Evolutionary conservation across 2,329 filamentous ascomycete genomes (phyloP).

Genomic region (Ascomycota sp.): DNA sequence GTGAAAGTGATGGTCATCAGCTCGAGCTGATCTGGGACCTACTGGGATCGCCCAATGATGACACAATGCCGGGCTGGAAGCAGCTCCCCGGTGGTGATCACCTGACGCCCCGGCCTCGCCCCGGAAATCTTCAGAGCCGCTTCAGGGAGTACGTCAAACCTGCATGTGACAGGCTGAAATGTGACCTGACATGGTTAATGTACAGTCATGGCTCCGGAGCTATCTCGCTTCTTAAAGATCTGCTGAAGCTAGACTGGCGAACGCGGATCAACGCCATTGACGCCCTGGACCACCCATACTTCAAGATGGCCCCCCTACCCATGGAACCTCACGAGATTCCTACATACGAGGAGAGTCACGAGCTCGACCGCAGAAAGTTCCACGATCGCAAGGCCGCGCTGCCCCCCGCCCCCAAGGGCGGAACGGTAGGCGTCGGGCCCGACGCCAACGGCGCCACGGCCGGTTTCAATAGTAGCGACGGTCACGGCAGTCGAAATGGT

Average conservation of each 20-base stretch:
- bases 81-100: conserved; percentile 60
- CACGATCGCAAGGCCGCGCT: conserved; percentile 65
- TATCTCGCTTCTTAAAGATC: conserved; percentile 56
- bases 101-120: conserved; percentile 36
- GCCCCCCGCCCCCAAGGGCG: conserved; percentile 78
- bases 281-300: conserved; percentile 79
- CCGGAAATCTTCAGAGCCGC: conserved; percentile 43
- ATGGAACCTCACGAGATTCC: conserved; percentile 73
- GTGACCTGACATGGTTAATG: too few species aligned
- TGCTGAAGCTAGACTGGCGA: conserved; percentile 75
- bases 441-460: conserved; percentile 23
- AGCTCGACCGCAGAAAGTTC: conserved; percentile 81
- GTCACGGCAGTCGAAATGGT: conserved; percentile 25
- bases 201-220: conserved; percentile 42
- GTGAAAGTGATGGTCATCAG: conserved; percentile 73
- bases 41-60: conserved; percentile 70
- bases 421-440: conserved; percentile 59
- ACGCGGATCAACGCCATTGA: conserved; percentile 82
- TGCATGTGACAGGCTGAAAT: not conserved
- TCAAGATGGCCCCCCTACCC: conserved; percentile 56
- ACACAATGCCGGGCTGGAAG: conserved; percentile 83
- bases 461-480: conserved; percentile 28
- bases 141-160: conserved; percentile 44
- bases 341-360: conserved; percentile 79
- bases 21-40: conserved; percentile 85